Evolutionary conservation across 768 basidiomycete genomes (phyloP).

Genomic region (Gloeophyllum trabeum): DNA sequence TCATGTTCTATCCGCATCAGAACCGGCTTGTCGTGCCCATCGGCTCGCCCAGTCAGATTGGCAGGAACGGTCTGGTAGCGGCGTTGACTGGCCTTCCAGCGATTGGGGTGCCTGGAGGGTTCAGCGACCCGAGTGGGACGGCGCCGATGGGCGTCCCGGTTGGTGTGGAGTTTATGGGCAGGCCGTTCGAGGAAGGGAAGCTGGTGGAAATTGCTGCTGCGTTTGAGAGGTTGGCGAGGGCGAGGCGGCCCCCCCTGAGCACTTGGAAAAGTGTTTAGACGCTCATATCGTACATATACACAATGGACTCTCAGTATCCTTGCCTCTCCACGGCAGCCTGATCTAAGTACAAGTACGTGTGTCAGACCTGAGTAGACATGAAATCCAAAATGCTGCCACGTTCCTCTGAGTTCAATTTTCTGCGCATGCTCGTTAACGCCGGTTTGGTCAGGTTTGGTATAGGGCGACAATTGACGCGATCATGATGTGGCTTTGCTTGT

Average conservation of each 20-base stretch:
- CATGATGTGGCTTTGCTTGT: too few species aligned
- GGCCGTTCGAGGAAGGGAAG: not conserved
- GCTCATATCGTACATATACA: not conserved
- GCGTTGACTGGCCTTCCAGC: not conserved
- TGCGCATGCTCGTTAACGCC: too few species aligned
- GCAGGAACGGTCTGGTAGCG: not conserved
- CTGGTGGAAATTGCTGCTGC: constrained; percentile 1
- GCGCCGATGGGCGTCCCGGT: not conserved
- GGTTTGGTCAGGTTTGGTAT: too few species aligned
- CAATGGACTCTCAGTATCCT: too few species aligned
- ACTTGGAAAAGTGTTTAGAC: not conserved
- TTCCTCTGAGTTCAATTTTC: too few species aligned
- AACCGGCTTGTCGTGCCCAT: not conserved
- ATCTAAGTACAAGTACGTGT: too few species aligned
- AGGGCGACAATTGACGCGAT: too few species aligned
- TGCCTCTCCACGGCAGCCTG: too few species aligned
- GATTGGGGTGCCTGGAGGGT: not conserved
- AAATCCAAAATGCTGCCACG: too few species aligned
- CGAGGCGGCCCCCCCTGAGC: not conserved
- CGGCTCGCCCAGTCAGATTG: not conserved
- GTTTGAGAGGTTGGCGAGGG: not conserved
- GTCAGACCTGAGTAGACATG: too few species aligned
- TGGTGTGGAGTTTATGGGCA: not conserved
- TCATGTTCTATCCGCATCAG: constrained; percentile 1
- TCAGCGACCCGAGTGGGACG: not conserved